Base-by-base conservation (phyloP, 768 basidiomycete genomes). In the Ramaria sp. region DNA sequence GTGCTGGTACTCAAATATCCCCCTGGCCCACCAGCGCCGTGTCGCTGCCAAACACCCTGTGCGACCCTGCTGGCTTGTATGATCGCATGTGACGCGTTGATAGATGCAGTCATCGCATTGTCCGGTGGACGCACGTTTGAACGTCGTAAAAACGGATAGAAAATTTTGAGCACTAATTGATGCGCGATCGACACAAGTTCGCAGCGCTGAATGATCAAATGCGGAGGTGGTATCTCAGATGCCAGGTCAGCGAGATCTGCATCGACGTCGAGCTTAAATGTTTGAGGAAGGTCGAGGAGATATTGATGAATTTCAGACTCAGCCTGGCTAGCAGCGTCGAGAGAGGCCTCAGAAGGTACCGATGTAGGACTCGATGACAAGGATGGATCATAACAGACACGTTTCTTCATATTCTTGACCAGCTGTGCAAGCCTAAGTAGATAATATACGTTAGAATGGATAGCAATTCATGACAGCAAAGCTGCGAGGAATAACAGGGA, bases 21-120 rank as follows among this genome's bases (percentile, higher is more conserved):
- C 39, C 50, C 59, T 31, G 53, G 19, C 7, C 47, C 55, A 19
- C 39, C 48, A 22, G 19, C 47, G 3, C 30, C 12, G 10, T 43
- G 46, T 39, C 70, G 66, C 43, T 70, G 71, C 72, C 73, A 74
- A 60, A 71, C 66, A 19, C 64, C 61, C 60, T 74, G 74, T 45
- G 80, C 65, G 43, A 72, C 60, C 55, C 71, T 71, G 41, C 74
- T 71, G 0, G 83, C 79, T 57, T 74, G 75, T 37, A 88, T 72
- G 57, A 88, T 77, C 2, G 69, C 67, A 62, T 87, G 85, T 10
- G 86, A 84, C 1, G 88, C 86, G 53, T 77, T 78, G 41, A 86
- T 72, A 31, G 77, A 77, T 34, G 81, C 79, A 38, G 78, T 73
- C 13, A 76, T 73, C 1, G 82, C 82, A 58, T 81, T 79, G 56